Conservation (phyloP, 2,329 filamentous ascomycete genomes). For the Lasiodiplodia theobromae region DNA sequence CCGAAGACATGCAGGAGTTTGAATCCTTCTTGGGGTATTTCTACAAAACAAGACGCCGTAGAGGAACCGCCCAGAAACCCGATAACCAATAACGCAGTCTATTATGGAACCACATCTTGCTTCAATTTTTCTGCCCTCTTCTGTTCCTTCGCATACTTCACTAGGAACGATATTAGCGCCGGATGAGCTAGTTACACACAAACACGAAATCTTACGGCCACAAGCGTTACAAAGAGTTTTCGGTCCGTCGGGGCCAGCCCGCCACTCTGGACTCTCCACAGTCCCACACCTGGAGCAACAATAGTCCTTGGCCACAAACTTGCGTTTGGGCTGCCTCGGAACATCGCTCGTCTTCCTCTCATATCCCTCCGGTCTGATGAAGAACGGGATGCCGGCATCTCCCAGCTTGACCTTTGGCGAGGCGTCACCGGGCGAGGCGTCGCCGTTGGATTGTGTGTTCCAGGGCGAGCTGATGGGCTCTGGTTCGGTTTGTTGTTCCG, state of each 20-base stretch:
- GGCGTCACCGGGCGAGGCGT: not conserved
- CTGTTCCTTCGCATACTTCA: conserved; percentile 9
- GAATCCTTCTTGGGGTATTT: not conserved
- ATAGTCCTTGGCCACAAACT: conserved; percentile 77
- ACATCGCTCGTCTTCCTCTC: not conserved
- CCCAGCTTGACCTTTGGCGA: conserved; percentile 3
- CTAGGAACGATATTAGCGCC: conserved; percentile 5
- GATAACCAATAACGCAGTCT: not conserved
- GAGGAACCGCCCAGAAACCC: not conserved
- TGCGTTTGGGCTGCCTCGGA: conserved; percentile 65
- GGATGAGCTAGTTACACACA: not conserved
- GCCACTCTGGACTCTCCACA: conserved; percentile 92
- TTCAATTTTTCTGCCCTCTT: not conserved
- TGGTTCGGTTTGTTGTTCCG: not conserved
- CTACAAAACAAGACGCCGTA: not conserved
- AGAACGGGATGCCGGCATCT: conserved; percentile 2
- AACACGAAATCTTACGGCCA: conserved; percentile 65
- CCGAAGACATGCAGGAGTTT: not conserved
- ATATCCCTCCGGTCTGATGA: not conserved
- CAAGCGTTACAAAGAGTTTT: conserved; percentile 97
- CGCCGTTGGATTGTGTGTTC: not conserved
- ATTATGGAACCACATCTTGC: not conserved
- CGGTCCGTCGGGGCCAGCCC: conserved; percentile 88
- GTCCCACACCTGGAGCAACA: conserved; percentile 96
- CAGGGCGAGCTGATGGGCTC: not conserved